Base-by-base conservation (phyloP, 2,329 filamentous ascomycete species). In the Diaporthe eres region DNA sequence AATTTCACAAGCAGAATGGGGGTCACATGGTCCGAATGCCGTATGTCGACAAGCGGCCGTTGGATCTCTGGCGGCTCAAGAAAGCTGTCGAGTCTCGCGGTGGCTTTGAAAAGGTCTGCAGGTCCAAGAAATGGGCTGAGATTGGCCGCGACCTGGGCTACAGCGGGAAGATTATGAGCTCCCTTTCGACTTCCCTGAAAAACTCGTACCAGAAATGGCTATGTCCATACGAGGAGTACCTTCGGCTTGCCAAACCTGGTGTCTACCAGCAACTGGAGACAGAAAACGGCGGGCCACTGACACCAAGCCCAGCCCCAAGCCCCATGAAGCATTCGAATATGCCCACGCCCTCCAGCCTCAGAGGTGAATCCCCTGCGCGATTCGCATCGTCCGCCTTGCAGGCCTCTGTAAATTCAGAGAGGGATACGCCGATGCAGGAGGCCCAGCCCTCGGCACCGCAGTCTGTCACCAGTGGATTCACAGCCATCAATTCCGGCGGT, bases 151-250 rank as follows among this genome's bases (percentile, higher is more conserved):
- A 98, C 83, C 87, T 99, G 65, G 97, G 97, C 73, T 99, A 99
- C 85, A 98, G 96, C 82, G 97, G 97, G 82, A 99, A 99, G 87
- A 99, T 99, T 78, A 99, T 99, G 97, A 98, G 96, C 3, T 98
- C 97, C 12, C 87, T 99, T 63, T 99, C 97, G 8, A 99, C 97
- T 0, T 98, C 97, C 7, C 90, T 99, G 57, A 99, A 98, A 84
- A 99, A 99, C 84, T 98, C 97, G 0, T 99, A 97, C 81, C 95
- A 98, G 83, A 93, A 96, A 85, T 99, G 97, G 95, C 92, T 99
- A 4, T 95, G 95, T 81, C 97, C 97, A 0, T 99, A 98, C 80
- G 97, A 99, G 84, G 95, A 98, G 78, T 99, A 98, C 82, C 87
- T 99, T 58, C 91, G 94, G 71, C 88, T 96, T 19, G 96, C 95